These are phyloP conservation scores for Gynochthodes officinalis DNA, from an alignment of 257 asterid genomes.

Conservation along the genomic window DNA sequence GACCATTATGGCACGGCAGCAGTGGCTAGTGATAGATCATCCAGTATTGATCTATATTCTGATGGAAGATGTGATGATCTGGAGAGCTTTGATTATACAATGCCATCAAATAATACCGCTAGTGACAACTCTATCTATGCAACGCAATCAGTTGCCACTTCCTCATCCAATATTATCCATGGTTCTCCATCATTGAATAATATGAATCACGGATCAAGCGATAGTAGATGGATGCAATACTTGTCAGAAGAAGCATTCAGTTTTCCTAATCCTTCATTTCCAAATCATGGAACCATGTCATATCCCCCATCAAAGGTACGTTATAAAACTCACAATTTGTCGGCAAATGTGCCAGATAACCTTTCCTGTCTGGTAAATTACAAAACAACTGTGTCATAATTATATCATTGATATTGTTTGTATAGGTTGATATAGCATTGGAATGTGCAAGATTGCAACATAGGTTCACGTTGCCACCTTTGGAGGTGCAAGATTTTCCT, in stretches of 20 bases:
- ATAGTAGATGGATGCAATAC: slow-evolving; percentile 72
- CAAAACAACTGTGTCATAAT: no score
- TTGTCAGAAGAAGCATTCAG: slow-evolving; percentile 70
- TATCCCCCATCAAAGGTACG: slow-evolving; percentile 78
- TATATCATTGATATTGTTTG: no score
- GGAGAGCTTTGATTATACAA: slow-evolving; percentile 43
- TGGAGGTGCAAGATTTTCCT: slow-evolving; percentile 66
- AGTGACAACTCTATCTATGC: slow-evolving; percentile 15
- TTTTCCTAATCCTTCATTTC: slow-evolving; percentile 37
- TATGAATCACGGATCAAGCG: slow-evolving; percentile 31
- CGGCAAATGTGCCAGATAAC: no score
- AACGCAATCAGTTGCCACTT: slow-evolving; percentile 26
- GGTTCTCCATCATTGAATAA: slow-evolving; percentile 29
- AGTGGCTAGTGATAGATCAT: slow-evolving; percentile 51
- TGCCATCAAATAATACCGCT: slow-evolving; percentile 14
- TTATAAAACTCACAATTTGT: not conserved
- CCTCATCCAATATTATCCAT: slow-evolving; percentile 35
- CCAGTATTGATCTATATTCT: slow-evolving; percentile 51
- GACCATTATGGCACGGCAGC: slow-evolving; percentile 43
- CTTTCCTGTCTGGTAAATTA: no score
- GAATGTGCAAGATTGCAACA: slow-evolving; percentile 92
- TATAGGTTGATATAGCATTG: slow-evolving; percentile 75
- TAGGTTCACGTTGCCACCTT: slow-evolving; percentile 62
- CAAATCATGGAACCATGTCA: slow-evolving; percentile 34
- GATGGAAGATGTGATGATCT: slow-evolving; percentile 50